Conservation (phyloP, 169 alveolate species). For the Plasmodium chabaudi region DNA sequence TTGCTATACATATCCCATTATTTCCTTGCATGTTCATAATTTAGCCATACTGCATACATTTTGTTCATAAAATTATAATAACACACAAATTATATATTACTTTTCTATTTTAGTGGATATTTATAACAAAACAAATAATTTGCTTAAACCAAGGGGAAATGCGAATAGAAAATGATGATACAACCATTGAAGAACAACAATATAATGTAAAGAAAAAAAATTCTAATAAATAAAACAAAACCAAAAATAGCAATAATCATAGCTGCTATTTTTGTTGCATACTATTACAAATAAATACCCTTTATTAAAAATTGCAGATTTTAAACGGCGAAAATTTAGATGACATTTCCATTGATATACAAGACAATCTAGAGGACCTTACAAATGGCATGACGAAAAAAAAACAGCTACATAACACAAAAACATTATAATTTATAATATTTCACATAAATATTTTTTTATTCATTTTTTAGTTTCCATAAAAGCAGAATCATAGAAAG, state of each 20-base stretch:
- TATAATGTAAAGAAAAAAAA: constrained; percentile 31
- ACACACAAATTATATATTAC: no score
- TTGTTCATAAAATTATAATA: no score
- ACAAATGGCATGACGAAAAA: constrained; percentile 43
- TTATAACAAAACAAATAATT: constrained; percentile 66
- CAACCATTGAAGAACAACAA: constrained; percentile 47
- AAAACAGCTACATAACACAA: neutral
- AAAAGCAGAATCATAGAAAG: constrained; percentile 44
- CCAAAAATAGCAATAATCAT: neutral
- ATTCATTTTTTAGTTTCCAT: constrained; percentile 32
- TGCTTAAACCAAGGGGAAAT: constrained; percentile 65
- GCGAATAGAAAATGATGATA: constrained; percentile 58
- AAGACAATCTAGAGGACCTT: constrained; percentile 48
- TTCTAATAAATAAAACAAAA: neutral
- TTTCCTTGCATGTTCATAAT: neutral
- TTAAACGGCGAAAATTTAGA: constrained; percentile 61
- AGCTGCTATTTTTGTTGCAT: neutral
- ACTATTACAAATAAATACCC: neutral
- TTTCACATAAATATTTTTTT: neutral
- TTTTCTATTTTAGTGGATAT: constrained; percentile 50
- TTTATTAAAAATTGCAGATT: constrained; percentile 19
- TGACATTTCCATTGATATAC: constrained; percentile 58
- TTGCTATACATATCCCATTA: neutral
- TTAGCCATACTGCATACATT: no score
- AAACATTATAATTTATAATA: neutral